Percentiles rank a stretch among this genome's conserved stretches.
These are phyloP conservation scores for Mucor plumbeus DNA, from an alignment of 371 early-diverging fungal species.

Conservation along the genomic window DNA sequence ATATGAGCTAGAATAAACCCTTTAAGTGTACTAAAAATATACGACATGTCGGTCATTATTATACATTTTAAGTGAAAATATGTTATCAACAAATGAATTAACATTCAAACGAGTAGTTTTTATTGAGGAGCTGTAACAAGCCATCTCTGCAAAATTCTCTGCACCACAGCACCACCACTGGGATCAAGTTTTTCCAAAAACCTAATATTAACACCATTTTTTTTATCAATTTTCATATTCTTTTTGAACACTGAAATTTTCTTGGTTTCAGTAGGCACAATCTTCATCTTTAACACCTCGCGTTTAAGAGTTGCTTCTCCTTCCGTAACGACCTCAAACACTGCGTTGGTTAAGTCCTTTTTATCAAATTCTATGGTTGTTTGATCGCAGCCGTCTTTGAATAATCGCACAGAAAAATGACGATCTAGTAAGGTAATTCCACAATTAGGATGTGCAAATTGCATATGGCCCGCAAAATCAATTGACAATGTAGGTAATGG, in stretches of 20 bases:
- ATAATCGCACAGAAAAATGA: constrained; percentile 57
- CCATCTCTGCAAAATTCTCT: constrained; percentile 63
- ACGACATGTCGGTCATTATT: too few relatives aligned
- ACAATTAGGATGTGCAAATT: constrained; percentile 66
- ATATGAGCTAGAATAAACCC: too few relatives aligned
- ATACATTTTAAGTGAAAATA: too few relatives aligned
- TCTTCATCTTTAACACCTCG: constrained; percentile 55
- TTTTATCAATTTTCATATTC: constrained; percentile 47
- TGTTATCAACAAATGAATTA: too few relatives aligned
- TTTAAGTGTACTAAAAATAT: too few relatives aligned
- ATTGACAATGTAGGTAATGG: constrained; percentile 66
- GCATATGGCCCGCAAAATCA: constrained; percentile 50
- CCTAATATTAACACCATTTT: constrained; percentile 49
- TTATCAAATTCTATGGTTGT: constrained; percentile 57
- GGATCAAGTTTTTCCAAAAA: constrained; percentile 64
- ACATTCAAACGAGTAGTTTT: background rate
- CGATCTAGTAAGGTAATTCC: constrained; percentile 58
- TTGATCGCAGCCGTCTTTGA: constrained; percentile 48
- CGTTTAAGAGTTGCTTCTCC: constrained; percentile 34
- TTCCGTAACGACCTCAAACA: constrained; percentile 54
- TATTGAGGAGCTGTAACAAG: constrained; percentile 31
- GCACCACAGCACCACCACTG: constrained; percentile 60
- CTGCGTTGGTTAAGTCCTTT: constrained; percentile 46
- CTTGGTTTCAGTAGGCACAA: constrained; percentile 34
- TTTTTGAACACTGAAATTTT: constrained; percentile 26